Conservation (phyloP, 1,284 basidiomycete genomes). For the Cryptococcus sp. region DNA sequence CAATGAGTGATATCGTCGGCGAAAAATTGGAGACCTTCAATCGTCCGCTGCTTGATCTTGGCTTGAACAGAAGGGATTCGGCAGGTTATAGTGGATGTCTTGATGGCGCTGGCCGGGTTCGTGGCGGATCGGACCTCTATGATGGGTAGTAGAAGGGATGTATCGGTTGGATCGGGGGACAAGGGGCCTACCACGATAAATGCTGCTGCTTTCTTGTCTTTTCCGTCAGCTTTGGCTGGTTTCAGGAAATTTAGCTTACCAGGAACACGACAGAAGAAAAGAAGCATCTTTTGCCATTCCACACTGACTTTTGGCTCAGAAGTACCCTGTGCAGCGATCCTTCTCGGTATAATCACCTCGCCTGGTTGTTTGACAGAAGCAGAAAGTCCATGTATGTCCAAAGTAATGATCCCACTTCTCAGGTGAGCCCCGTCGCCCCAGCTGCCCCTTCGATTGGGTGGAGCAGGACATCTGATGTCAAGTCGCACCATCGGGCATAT, state of each 20-base stretch:
- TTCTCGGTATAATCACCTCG: not conserved
- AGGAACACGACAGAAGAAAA: constrained; percentile 41
- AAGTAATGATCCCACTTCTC: constrained; percentile 43
- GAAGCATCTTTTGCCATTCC: constrained; percentile 38
- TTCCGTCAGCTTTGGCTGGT: not conserved
- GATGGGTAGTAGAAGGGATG: constrained; percentile 36
- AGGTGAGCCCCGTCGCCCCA: constrained; percentile 44
- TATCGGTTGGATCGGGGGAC: constrained; percentile 32
- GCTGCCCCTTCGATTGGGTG: constrained; percentile 31
- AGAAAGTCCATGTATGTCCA: constrained; percentile 39
- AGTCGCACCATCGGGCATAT: constrained; percentile 37
- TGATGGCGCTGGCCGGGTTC: constrained; percentile 4
- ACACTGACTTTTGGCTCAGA: constrained; percentile 4
- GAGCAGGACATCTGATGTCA: constrained; percentile 45
- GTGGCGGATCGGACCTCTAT: constrained; percentile 44
- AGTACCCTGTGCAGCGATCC: not conserved
- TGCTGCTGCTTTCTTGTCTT: constrained; percentile 31
- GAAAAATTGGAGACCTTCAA: constrained; percentile 78
- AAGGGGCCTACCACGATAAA: constrained; percentile 41
- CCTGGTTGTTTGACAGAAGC: not conserved
- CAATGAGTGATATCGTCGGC: constrained; percentile 75
- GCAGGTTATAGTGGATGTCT: constrained; percentile 30
- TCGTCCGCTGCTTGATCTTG: constrained; percentile 53
- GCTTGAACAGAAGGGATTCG: constrained; percentile 64
- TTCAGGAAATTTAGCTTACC: constrained; percentile 13